These are phyloP conservation scores for Hypoxylon sp. DNA, from an alignment of 2,329 filamentous ascomycete genomes.

Conservation along the genomic window DNA sequence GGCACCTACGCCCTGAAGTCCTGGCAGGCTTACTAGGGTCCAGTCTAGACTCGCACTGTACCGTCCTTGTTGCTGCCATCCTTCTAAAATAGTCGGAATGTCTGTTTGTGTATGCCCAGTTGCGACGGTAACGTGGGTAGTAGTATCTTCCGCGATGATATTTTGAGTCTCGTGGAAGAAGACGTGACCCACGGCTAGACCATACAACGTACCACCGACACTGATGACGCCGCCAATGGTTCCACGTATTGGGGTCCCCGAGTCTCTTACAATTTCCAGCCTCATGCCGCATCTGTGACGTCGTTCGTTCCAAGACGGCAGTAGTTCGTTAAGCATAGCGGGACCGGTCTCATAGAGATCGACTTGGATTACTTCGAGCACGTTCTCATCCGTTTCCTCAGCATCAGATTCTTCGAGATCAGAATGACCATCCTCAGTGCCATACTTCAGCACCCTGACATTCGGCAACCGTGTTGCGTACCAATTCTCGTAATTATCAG, in stretches of 20 bases:
- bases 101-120: no score
- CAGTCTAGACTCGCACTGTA: no score
- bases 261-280: neutral
- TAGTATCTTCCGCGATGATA: no score
- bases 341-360: neutral
- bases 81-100: no score
- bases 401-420: neutral
- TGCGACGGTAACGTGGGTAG: no score
- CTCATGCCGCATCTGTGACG: neutral
- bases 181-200: neutral
- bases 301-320: neutral
- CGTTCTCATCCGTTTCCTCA: neutral
- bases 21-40: no score
- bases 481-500: neutral
- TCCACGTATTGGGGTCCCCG: neutral
- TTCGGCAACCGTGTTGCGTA: neutral
- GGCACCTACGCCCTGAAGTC: neutral
- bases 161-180: neutral
- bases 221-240: neutral
- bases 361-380: neutral
- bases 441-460: neutral
- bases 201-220: neutral
- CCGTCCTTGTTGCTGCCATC: no score
- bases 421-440: neutral
- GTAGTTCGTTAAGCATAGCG: neutral